Conservation (phyloP, 371 early-diverging fungal species). For the Funneliformis caledonium region DNA sequence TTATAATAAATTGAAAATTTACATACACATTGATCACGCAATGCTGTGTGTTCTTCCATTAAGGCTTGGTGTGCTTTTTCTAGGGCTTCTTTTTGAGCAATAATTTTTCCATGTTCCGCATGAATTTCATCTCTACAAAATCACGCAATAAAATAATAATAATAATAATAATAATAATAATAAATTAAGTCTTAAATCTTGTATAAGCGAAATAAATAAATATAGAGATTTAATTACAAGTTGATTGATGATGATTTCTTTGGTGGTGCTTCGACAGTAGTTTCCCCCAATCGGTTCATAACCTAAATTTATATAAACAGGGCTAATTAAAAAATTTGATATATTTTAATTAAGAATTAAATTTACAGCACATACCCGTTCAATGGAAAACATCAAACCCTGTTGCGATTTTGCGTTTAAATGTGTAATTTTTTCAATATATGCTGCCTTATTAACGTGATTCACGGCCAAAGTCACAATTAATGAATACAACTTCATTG, state of each 20-base stretch:
- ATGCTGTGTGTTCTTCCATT: slow-evolving; percentile 60
- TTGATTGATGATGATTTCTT: background rate
- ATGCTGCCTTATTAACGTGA: slow-evolving; percentile 74
- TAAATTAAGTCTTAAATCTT: background rate
- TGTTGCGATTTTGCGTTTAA: slow-evolving; percentile 74
- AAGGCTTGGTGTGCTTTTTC: slow-evolving; percentile 61
- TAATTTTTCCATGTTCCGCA: slow-evolving; percentile 10
- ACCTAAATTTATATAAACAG: slow-evolving; percentile 3
- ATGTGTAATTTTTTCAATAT: slow-evolving; percentile 81
- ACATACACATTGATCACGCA: slow-evolving; percentile 67
- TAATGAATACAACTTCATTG: slow-evolving; percentile 79
- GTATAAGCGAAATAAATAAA: background rate
- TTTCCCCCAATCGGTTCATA: slow-evolving; percentile 28
- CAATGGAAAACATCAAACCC: slow-evolving; percentile 86
- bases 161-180: too few relatives aligned
- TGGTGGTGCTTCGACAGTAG: background rate
- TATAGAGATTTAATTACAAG: background rate
- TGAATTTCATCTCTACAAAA: slow-evolving; percentile 39
- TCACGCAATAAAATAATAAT: background rate
- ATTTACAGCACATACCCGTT: slow-evolving; percentile 53
- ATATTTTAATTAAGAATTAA: background rate
- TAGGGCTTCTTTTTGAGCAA: slow-evolving; percentile 61
- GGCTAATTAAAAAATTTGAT: background rate
- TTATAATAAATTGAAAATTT: background rate
- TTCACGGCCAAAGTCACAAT: slow-evolving; percentile 86